Conservation (phyloP, 495 filamentous ascomycete genomes). For the Neurospora sp. region DNA sequence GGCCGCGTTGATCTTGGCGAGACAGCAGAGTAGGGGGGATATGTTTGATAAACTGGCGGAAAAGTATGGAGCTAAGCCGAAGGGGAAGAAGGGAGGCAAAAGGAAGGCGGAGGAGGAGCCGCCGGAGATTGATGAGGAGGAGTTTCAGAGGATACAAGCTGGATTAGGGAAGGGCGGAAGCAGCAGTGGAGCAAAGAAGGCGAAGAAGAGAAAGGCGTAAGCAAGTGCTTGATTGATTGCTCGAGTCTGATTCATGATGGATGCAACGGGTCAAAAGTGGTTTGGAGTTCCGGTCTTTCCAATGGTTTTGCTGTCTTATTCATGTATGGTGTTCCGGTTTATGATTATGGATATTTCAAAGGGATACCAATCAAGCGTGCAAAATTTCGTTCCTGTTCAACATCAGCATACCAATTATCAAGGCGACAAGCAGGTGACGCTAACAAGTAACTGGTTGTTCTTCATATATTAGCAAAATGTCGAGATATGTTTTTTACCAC, state of each 20-base stretch:
- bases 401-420: neutral
- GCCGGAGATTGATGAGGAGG: slow-evolving; percentile 57
- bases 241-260: neutral
- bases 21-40: slow-evolving; percentile 26
- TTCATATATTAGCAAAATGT: neutral
- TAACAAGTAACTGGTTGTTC: neutral
- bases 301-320: neutral
- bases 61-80: slow-evolving; percentile 51
- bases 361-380: neutral
- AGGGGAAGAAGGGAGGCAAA: slow-evolving; percentile 32
- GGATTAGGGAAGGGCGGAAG: slow-evolving; percentile 3
- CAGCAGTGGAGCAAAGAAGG: slow-evolving; percentile 24
- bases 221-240: neutral
- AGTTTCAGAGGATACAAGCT: slow-evolving; percentile 44
- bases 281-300: neutral
- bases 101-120: slow-evolving; percentile 43
- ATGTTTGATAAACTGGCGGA: slow-evolving; percentile 61
- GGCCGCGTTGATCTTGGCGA: slow-evolving; percentile 32
- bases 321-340: neutral
- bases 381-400: neutral
- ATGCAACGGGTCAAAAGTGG: no score
- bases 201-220: slow-evolving; percentile 22
- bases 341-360: neutral
- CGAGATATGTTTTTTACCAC: no score
- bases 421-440: neutral